phyloP scores from a whole-genome alignment of 2,329 filamentous ascomycete genomes.

The Mycogone perniciosa region DNA sequence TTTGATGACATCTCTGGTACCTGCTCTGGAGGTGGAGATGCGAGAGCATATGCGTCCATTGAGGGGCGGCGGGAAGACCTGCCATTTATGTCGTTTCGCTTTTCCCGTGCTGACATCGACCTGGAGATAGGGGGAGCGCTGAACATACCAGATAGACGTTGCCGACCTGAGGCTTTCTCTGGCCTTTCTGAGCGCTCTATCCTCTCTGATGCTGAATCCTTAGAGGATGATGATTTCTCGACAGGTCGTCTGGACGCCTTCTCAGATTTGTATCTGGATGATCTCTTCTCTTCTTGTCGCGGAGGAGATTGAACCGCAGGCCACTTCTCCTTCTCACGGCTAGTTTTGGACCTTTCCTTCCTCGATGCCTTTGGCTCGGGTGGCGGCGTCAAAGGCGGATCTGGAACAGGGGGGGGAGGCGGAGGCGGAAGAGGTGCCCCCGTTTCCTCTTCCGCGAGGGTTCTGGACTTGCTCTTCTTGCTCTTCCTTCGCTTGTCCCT shows the following conservation, averaged over 20 bases:
- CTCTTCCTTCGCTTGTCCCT: constrained; percentile 30
- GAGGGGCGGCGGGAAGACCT: constrained; percentile 63
- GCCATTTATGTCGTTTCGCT: constrained; percentile 48
- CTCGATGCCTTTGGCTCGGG: constrained; percentile 55
- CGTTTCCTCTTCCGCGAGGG: constrained; percentile 1
- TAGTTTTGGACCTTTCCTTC: constrained; percentile 72
- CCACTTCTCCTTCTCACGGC: constrained; percentile 67
- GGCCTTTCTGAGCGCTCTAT: constrained; percentile 43
- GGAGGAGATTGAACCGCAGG: constrained; percentile 49
- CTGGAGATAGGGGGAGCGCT: constrained; percentile 61
- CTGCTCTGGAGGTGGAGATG: constrained; percentile 68
- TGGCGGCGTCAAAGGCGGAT: constrained; percentile 43
- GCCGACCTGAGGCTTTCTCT: constrained; percentile 45
- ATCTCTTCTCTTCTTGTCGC: constrained; percentile 38
- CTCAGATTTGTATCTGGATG: constrained; percentile 60
- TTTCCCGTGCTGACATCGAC: constrained; percentile 62
- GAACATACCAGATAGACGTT: constrained; percentile 58
- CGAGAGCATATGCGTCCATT: constrained; percentile 57
- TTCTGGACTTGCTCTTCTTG: constrained; percentile 30
- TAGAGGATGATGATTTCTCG: constrained; percentile 57
- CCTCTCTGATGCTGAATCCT: constrained; percentile 69
- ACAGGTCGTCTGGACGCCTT: constrained; percentile 47
- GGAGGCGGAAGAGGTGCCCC: constrained; percentile 16
- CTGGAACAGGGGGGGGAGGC: constrained; percentile 41
- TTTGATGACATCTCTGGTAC: constrained; percentile 61